Base-by-base conservation (phyloP, 495 filamentous ascomycete species). In the Rusavskia elegans region DNA sequence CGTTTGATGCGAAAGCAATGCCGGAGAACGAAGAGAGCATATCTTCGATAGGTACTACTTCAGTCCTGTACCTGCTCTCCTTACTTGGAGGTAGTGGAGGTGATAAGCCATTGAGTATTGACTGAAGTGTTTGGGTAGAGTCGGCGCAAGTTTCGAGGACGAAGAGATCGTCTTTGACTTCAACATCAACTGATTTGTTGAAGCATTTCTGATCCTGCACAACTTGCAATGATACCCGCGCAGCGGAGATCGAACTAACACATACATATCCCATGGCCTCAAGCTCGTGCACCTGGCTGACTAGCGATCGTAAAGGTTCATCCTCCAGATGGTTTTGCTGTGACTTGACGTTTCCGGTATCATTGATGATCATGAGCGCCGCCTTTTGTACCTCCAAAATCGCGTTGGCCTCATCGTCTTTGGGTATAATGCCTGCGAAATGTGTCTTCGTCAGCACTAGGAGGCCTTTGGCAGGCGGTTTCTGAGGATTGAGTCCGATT, bases 61-160 rank as follows among this genome's bases (percentile, higher is more conserved):
- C 77, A 2, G 90, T 97, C 39, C 83, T 78, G 63, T 96, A 99
- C 61, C 90, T 90, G 52, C 79, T 74, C 50, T 83, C 80, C 45
- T 82, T 83, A 58, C 77, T 86, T 9, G 89, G 88, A 1, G 87
- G 81, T 7, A 77, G 77, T 3, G 93, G 92, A 21, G 89, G 92
- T 11, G 79, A 79, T 5, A 99, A 74, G 0, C 82, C 89, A 60
- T 85, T 87, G 39, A 92, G 63, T 53, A 92, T 77, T 16, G 74
- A 79, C 48, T 93, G 81, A 3, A 99, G 75, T 0, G 93, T 97
- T 59, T 95, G 88, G 0, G 92, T 97, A 10, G 93, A 97, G 65
- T 99, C 93, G 16, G 93, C 92, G 61, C 93, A 97, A 4, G 88
- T 86, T 63, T 99, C 93, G 16, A 99, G 71, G 21, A 99, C 80